Base-by-base conservation (phyloP, 2,329 filamentous ascomycete genomes). In the Arthrobotrys sphaeroides region DNA sequence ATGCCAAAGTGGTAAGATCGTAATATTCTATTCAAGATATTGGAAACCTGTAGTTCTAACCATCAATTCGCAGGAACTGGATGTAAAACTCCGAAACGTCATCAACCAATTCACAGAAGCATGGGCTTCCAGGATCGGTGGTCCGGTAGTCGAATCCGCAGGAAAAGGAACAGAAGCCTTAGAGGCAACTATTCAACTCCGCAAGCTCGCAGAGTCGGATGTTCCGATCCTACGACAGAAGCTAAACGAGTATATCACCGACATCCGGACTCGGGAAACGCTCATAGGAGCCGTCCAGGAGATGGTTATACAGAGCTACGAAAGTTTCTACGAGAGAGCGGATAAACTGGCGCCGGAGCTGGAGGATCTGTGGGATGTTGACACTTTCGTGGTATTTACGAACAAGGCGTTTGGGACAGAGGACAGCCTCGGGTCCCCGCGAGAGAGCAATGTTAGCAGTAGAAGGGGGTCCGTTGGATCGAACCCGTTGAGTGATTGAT, bases 61-160 rank as follows among this genome's bases (percentile, higher is more conserved):
- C 36, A 36, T 18, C n/a, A 13, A 7, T 22, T 59, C 22, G 4
- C 22, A 78, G 77, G 79, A 91, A 80, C 84, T 91, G 0, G 89
- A 91, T 78, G 88, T 87, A 0, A 84, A 87, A 5, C 83, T 91
- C 5, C 83, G 89, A 42, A 86, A 85, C 4, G 87, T 88, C 1
- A 90, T 91, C 80, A 89, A 88, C 69, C 88, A 90, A 73, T 89
- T 91, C 77, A 89, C 88, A n/a, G 85, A 84, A 53, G 83, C 84
- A 26, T 89, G 87, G 77, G 86, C 88, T 0, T 81, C 81, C 0
- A 84, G 85, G 45, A 90, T 91, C 84, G 88, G 86, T 0, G 84
- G 84, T 79, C 59, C 83, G 81, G 74, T 87, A 79, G 68, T 80
- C 72, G 74, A 83, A 79, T 78, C 78, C 36, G 66, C 74, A 1